Base-by-base conservation (phyloP, 352 stramenopile species). In the Pelagophyceae sp. region DNA sequence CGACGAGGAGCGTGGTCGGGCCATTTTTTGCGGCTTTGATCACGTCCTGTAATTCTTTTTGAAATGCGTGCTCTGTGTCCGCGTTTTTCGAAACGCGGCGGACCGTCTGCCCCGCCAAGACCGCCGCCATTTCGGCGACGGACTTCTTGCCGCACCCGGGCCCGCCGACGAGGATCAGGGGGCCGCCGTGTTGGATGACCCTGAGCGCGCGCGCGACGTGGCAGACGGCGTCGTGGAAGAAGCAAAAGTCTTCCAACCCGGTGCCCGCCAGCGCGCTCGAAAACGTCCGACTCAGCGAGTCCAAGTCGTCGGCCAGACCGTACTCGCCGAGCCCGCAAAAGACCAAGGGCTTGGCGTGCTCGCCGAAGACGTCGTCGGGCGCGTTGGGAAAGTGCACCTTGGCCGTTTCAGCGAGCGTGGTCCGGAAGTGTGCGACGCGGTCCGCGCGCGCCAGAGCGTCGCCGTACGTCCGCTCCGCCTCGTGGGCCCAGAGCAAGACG, bases 151-250 rank as follows among this genome's bases (percentile, higher is more conserved):
- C 93, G 50, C 85, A 94, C 11, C 93, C 93, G 65, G 92, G 93
- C 23, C 96, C 91, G 80, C 93, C 93, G 1, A 98, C 91, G 0
- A 98, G 85, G 77, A 97, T 79, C 0, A 91, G 91, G 75, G 97
- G 92, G 2, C 92, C 93, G 1, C 84, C 90, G 6, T 89, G 90
- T 78, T 96, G 95, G 3, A 93, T 89, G 65, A 98, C 69, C 54
- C 97, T 95, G 40, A 93, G 90, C 40, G 93, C 88, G 72, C 93
- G 88, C 69, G 91, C 93, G 6, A 98, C 90, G 78, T 98, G 93
- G 74, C 93, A 92, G 31, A 97, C 89, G 25, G 92, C 93, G 79
- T 98, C 92, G 58, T 97, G 90, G 80, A 98, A 98, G 0, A 98
- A 81, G n/a, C n/a, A n/a, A n/a, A n/a, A n/a, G n/a, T n/a, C n/a